Percentiles rank a stretch among this genome's conserved stretches.
Evolutionary conservation across 495 filamentous ascomycete species (phyloP).

Genomic region (Podospora comata): DNA sequence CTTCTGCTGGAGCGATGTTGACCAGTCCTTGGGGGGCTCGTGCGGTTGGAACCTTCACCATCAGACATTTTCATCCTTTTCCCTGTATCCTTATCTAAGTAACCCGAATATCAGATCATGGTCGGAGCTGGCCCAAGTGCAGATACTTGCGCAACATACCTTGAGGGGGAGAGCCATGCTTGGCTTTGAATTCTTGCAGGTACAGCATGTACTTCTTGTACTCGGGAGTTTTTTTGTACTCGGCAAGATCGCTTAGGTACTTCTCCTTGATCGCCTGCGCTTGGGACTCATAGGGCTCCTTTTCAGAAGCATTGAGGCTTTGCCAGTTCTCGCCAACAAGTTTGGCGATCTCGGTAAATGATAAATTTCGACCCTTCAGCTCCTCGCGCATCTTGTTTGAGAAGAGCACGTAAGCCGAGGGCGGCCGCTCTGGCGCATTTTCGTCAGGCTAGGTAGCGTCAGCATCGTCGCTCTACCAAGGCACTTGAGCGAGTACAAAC

Average conservation of each 20-base stretch:
- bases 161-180: slow-evolving; percentile 52
- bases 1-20: slow-evolving; percentile 39
- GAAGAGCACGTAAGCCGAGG: slow-evolving; percentile 80
- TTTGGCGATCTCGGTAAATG: slow-evolving; percentile 80
- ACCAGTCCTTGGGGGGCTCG: slow-evolving; percentile 34
- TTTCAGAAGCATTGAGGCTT: slow-evolving; percentile 57
- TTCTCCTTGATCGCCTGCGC: slow-evolving; percentile 67
- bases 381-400: slow-evolving; percentile 76
- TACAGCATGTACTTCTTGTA: slow-evolving; percentile 63
- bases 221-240: slow-evolving; percentile 68
- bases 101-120: slow-evolving; percentile 10
- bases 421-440: slow-evolving; percentile 70
- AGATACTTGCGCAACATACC: slow-evolving; percentile 28
- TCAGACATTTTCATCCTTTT: slow-evolving; percentile 43
- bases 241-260: slow-evolving; percentile 60
- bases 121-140: not conserved
- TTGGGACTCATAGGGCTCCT: slow-evolving; percentile 67
- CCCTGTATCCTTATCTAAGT: slow-evolving; percentile 43
- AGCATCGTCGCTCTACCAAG: slow-evolving; percentile 12
- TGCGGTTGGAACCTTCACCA: slow-evolving; percentile 22
- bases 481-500: slow-evolving; percentile 30
- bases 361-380: slow-evolving; percentile 66
- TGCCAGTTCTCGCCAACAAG: slow-evolving; percentile 80
- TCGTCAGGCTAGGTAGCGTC: slow-evolving; percentile 58
- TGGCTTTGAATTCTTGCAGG: slow-evolving; percentile 69